Base-by-base conservation (phyloP, 2,329 filamentous ascomycete genomes). In the Acrocalymma vagum region DNA sequence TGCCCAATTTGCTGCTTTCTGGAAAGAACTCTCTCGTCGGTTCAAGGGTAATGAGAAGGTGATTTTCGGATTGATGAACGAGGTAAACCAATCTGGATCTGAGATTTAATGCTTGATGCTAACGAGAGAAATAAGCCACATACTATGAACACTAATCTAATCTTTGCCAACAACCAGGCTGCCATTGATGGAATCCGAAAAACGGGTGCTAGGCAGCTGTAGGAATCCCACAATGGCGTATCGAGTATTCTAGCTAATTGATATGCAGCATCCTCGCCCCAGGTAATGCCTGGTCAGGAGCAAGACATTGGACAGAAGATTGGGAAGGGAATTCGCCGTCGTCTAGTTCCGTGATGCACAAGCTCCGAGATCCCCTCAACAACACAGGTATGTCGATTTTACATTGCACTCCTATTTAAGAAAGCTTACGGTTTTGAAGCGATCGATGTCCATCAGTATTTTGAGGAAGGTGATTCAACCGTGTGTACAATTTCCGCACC, bases 391-490 rank as follows among this genome's bases (percentile, higher is more conserved):
- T 15, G 5, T 24, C 23, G 6, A 23, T 29, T 3, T 63, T 63
- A 29, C 53, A 65, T 27, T 71, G 75, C 18, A 69, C 68, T 3
- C 65, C 65, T 16, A 73, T 70, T 34, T 63, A 69, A 11, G 48
- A 58, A 9, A 42, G 54, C 8, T 55, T 79, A 40, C 64, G 72
- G 38, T 62, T 72, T 38, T 72, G 78, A 35, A 57, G 45, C n/a
- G 77, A 79, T 79, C 31, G 76, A 79, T 47, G 76, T 78, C 53
- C 76, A 79, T 58, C 72, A 78, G 55, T 78, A 79, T 55, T 69
- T 78, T n/a, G 76, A 79, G 51, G 60, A 64, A 18, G 76, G 78
- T 50, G 79, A 70, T 38, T 75, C 71, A 28, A 77, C 58, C 6
- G 55, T n/a, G n/a, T n/a, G n/a, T n/a, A n/a, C n/a, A n/a, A n/a